Evolutionary conservation across 23 red algal species (phyloP).

Genomic region (Rhodosorus marinus): DNA sequence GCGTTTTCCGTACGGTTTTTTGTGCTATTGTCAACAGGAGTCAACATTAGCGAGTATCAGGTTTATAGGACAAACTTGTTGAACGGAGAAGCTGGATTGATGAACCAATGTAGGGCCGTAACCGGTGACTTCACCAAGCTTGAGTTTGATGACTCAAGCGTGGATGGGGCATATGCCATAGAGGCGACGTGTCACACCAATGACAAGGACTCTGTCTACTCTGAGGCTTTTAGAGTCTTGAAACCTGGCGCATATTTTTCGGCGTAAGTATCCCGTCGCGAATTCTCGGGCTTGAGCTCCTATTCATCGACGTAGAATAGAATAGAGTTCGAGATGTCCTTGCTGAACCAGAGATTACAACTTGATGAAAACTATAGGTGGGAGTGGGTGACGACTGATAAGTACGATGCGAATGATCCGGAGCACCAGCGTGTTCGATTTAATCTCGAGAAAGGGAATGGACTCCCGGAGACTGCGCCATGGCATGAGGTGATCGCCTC

Average conservation of each 20-base stretch:
- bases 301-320: too few species aligned
- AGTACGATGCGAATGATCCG: constrained; percentile 6
- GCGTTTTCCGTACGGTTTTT: too few species aligned
- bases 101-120: constrained; percentile 10
- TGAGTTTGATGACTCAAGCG: constrained; percentile 3
- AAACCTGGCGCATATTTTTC: constrained; percentile 22
- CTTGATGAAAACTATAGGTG: too few species aligned
- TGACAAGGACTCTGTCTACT: constrained; percentile 16
- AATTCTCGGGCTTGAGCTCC: too few species aligned
- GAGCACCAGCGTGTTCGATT: constrained; percentile 9
- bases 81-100: neutral
- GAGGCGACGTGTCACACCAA: constrained; percentile 30
- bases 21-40: too few species aligned
- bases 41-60: constrained; percentile 25
- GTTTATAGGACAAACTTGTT: constrained; percentile 3
- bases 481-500: constrained; percentile 4
- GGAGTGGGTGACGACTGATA: constrained; percentile 13
- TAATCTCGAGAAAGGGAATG: constrained; percentile 21
- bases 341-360: too few species aligned
- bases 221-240: constrained; percentile 15
- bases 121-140: constrained; percentile 25
- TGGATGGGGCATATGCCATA: constrained; percentile 20
- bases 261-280: too few species aligned
- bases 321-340: too few species aligned
- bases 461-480: constrained; percentile 15